Conservation (phyloP, 305 asterid species). For the Fraxinus baroniana region DNA sequence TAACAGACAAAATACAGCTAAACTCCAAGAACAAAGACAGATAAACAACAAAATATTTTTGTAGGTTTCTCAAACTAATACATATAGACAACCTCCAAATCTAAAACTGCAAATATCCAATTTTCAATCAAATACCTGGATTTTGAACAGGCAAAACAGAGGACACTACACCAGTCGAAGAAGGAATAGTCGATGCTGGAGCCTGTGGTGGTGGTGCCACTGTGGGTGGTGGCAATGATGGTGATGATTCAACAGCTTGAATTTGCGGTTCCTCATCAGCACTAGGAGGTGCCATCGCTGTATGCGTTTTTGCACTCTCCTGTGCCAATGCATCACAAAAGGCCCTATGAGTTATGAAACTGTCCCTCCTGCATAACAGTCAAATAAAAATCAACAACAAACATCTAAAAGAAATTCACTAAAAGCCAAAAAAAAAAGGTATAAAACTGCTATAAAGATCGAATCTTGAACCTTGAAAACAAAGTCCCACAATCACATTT, state of each 20-base stretch:
- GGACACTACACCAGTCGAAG: slow-evolving; percentile 31
- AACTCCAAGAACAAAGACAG: slow-evolving; percentile 38
- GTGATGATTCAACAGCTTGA: slow-evolving; percentile 35
- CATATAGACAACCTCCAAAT: slow-evolving; percentile 25
- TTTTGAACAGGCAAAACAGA: slow-evolving; percentile 42
- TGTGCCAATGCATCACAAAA: slow-evolving; percentile 72
- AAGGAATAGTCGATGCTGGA: slow-evolving; percentile 24
- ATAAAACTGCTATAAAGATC: not conserved
- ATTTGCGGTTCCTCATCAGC: slow-evolving; percentile 40
- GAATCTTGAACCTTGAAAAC: slow-evolving; percentile 54
- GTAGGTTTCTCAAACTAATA: slow-evolving; percentile 20
- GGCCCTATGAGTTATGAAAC: slow-evolving; percentile 75
- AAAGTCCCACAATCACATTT: slow-evolving; percentile 72
- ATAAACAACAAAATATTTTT: slow-evolving; percentile 31
- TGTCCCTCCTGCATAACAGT: slow-evolving; percentile 59
- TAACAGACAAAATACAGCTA: slow-evolving; percentile 50
- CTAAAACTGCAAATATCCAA: slow-evolving; percentile 24
- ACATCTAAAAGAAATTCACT: not conserved
- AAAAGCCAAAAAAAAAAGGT: not conserved
- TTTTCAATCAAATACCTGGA: slow-evolving; percentile 49
- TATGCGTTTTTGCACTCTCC: slow-evolving; percentile 56
- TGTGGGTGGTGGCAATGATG: slow-evolving; percentile 33
- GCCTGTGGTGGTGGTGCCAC: slow-evolving; percentile 23
- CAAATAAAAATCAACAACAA: slow-evolving; percentile 1
- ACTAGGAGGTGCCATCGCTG: slow-evolving; percentile 35